Evolutionary conservation across 495 filamentous ascomycete genomes (phyloP).

Genomic region (Aspergillus ostianus): DNA sequence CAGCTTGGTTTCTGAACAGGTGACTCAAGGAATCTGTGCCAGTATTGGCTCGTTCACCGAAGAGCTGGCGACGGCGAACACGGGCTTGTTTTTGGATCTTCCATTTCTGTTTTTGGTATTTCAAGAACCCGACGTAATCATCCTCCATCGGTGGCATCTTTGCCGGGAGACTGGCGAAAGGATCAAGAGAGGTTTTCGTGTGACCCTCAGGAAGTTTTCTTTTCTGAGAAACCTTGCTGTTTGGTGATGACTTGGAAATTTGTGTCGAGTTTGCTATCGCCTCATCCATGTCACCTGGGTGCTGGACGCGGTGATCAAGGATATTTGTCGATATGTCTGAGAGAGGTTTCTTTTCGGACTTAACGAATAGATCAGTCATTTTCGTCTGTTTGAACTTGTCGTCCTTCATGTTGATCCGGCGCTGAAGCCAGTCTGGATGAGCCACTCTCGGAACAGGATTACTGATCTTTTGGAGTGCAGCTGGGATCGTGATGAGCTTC

Average conservation of each 20-base stretch:
- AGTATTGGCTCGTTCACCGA: conserved; percentile 76
- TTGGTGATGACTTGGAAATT: conserved; percentile 67
- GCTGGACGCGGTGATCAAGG: conserved; percentile 54
- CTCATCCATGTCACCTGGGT: conserved; percentile 77
- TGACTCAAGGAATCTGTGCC: conserved; percentile 73
- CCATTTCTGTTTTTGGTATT: conserved; percentile 99
- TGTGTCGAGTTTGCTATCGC: conserved; percentile 65
- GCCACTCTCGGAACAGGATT: conserved; percentile 92
- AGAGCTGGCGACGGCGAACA: conserved; percentile 82
- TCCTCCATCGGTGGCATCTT: conserved; percentile 83
- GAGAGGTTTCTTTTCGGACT: conserved; percentile 71
- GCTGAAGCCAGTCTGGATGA: conserved; percentile 95
- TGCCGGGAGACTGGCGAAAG: conserved; percentile 79
- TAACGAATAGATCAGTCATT: conserved; percentile 89
- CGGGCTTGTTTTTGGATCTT: conserved; percentile 94
- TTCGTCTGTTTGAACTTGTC: conserved; percentile 98
- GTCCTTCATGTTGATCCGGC: conserved; percentile 89
- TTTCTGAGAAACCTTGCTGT: conserved; percentile 69
- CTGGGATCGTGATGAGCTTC: conserved; percentile 97
- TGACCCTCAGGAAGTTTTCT: conserved; percentile 75
- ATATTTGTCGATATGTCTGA: conserved; percentile 71
- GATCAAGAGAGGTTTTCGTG: conserved; percentile 63
- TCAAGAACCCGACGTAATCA: conserved; percentile 84
- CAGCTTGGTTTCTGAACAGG: conserved; percentile 87
- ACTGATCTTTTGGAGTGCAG: conserved; percentile 87